Conservation (phyloP, 2,329 filamentous ascomycete genomes). For the Tolypocladium amazonense region DNA sequence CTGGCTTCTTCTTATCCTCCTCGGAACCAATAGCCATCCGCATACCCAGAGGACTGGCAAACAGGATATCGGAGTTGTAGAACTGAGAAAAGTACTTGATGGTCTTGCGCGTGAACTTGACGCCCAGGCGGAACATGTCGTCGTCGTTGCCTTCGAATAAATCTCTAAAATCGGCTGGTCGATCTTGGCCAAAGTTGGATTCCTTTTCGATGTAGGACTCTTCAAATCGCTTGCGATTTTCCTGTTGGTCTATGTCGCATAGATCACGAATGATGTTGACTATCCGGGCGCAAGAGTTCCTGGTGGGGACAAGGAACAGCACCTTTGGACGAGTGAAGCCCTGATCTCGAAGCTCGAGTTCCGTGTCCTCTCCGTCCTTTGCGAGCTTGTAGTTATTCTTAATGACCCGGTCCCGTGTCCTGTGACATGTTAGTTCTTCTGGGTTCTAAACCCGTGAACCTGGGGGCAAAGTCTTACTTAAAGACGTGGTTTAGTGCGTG, state of each 20-base stretch:
- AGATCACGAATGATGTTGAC: constrained; percentile 68
- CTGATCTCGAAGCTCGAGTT: constrained; percentile 76
- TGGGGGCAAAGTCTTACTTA: constrained; percentile 43
- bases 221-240: constrained; percentile 87
- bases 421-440: constrained; percentile 15
- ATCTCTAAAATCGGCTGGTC: constrained; percentile 77
- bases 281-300: constrained; percentile 71
- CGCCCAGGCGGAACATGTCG: constrained; percentile 90
- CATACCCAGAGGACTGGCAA: constrained; percentile 82
- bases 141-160: constrained; percentile 93
- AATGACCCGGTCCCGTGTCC: constrained; percentile 78
- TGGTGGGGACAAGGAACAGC: constrained; percentile 79
- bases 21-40: constrained; percentile 83
- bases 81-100: constrained; percentile 93
- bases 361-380: constrained; percentile 50
- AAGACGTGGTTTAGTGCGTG: constrained; percentile 88
- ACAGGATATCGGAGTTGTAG: constrained; percentile 90
- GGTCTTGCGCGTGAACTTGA: constrained; percentile 95
- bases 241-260: constrained; percentile 78
- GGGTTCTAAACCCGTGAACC: not conserved
- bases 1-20: constrained; percentile 48
- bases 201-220: constrained; percentile 67
- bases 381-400: constrained; percentile 81
- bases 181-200: constrained; percentile 54
- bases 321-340: constrained; percentile 94